These are phyloP conservation scores for Penicillium subrubescens DNA, from an alignment of 495 filamentous ascomycete genomes.

Conservation along the genomic window DNA sequence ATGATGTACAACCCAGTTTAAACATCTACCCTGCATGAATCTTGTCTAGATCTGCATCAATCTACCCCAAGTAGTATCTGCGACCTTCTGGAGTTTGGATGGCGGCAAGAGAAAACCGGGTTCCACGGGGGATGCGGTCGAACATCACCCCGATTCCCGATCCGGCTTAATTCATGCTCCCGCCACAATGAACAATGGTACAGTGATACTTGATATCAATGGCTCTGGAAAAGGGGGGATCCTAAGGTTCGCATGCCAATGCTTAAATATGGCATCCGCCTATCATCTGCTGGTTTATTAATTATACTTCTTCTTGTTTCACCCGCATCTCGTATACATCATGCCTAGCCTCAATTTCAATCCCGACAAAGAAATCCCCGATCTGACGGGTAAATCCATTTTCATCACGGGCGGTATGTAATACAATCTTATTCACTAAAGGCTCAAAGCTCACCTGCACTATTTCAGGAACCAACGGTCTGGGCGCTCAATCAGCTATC, in stretches of 20 bases:
- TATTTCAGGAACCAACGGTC: conserved; percentile 45
- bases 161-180: not conserved
- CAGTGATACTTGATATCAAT: not conserved
- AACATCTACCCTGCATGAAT: not conserved
- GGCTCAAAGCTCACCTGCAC: not conserved
- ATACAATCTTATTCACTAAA: not conserved
- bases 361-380: conserved; percentile 50
- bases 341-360: conserved; percentile 19
- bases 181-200: not conserved
- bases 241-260: not conserved
- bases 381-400: conserved; percentile 55
- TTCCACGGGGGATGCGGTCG: not conserved
- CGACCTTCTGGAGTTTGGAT: not conserved
- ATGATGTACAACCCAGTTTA: not conserved
- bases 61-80: not conserved
- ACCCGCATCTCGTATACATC: not conserved
- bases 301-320: not conserved
- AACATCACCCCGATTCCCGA: not conserved
- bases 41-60: not conserved
- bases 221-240: not conserved
- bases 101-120: not conserved
- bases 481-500: conserved; percentile 57
- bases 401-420: conserved; percentile 59
- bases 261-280: not conserved
- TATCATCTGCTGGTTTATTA: not conserved